phyloP scores from a whole-genome alignment of 164 flowering plant species.

The Tinospora cordifolia region DNA sequence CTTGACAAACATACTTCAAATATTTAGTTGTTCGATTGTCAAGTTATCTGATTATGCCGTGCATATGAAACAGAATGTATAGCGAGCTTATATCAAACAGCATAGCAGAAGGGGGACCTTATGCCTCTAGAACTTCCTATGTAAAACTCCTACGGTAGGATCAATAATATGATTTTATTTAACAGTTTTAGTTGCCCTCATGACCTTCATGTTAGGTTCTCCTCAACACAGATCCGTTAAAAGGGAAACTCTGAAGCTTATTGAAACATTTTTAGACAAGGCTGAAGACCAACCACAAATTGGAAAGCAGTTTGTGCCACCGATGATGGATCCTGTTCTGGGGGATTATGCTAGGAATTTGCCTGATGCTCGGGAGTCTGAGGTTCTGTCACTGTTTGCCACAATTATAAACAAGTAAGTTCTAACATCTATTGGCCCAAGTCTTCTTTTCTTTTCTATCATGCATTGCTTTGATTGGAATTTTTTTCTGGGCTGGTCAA shows the following conservation, averaged over 20 bases:
- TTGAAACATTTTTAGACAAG: slow-evolving; percentile 94
- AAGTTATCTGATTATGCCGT: slow-evolving; percentile 3
- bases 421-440: not conserved
- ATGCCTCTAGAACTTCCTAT: slow-evolving; percentile 72
- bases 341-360: slow-evolving; percentile 92
- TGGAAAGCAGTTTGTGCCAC: slow-evolving; percentile 98
- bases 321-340: slow-evolving; percentile 99
- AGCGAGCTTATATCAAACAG: slow-evolving; percentile 92
- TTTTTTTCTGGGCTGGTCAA: too few relatives aligned
- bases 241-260: slow-evolving; percentile 91
- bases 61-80: slow-evolving; percentile 68
- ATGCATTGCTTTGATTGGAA: too few relatives aligned
- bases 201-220: not conserved
- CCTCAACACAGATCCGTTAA: slow-evolving; percentile 72
- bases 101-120: slow-evolving; percentile 92
- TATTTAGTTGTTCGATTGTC: not conserved
- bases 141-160: slow-evolving; percentile 85
- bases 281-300: slow-evolving; percentile 96
- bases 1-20: not conserved
- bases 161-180: not conserved
- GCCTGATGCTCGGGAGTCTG: slow-evolving; percentile 99
- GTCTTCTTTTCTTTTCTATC: too few relatives aligned
- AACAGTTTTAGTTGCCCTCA: not conserved
- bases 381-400: slow-evolving; percentile 92
- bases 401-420: slow-evolving; percentile 92